Conservation (phyloP, 495 filamentous ascomycete species). For the Talaromyces nanjingensis region DNA sequence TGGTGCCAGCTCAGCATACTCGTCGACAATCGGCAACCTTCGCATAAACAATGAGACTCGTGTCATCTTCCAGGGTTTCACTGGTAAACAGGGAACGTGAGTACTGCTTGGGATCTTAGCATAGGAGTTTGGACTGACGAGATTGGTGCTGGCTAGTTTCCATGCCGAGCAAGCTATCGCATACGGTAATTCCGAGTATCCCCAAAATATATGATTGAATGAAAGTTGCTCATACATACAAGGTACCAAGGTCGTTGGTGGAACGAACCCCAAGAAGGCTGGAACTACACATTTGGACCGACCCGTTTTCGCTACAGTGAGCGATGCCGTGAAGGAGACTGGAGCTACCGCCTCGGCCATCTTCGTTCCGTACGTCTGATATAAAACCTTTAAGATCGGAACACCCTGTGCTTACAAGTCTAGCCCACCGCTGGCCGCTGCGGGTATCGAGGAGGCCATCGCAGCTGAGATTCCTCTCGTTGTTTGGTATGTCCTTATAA, state of each 20-base stretch:
- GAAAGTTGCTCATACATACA: slow-evolving; percentile 26
- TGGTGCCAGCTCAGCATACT: slow-evolving; percentile 62
- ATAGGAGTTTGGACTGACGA: slow-evolving; percentile 32
- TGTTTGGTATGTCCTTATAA: slow-evolving; percentile 59
- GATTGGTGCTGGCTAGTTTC: slow-evolving; percentile 55
- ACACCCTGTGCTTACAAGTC: neutral
- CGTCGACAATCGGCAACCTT: slow-evolving; percentile 79
- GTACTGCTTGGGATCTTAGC: slow-evolving; percentile 29
- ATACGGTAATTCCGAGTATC: slow-evolving; percentile 61
- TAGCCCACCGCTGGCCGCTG: slow-evolving; percentile 84
- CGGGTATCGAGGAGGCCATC: slow-evolving; percentile 95
- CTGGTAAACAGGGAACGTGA: slow-evolving; percentile 97
- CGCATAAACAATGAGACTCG: slow-evolving; percentile 87
- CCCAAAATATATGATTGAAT: slow-evolving; percentile 15
- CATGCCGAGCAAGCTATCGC: slow-evolving; percentile 97
- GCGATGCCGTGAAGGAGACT: slow-evolving; percentile 83
- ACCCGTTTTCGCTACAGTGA: slow-evolving; percentile 87
- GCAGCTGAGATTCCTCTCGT: slow-evolving; percentile 84
- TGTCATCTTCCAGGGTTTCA: slow-evolving; percentile 97
- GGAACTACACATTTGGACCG: slow-evolving; percentile 81
- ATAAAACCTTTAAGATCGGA: neutral
- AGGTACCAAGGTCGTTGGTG: slow-evolving; percentile 97
- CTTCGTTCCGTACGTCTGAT: slow-evolving; percentile 77
- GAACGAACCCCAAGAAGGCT: slow-evolving; percentile 98
- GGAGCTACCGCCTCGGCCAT: slow-evolving; percentile 89